These are phyloP conservation scores for Solanum boliviense DNA, from an alignment of 257 asterid genomes.

Conservation along the genomic window DNA sequence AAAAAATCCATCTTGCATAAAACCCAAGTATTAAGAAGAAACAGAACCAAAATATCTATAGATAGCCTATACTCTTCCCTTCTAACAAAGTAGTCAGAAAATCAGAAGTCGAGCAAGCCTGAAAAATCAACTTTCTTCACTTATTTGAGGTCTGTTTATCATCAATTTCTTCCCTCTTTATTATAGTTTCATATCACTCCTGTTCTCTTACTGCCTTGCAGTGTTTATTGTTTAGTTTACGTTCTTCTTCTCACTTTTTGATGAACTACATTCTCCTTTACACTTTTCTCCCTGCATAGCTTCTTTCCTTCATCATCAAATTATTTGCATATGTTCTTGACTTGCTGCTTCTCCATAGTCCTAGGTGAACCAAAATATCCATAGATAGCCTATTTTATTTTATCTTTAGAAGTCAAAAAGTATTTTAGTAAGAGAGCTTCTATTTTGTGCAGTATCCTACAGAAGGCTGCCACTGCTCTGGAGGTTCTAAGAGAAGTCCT, in stretches of 20 bases:
- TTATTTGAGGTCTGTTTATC: background rate
- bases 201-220: background rate
- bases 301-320: background rate
- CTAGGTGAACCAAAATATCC: background rate
- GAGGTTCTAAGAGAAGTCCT: constrained; percentile 93
- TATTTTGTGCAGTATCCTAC: constrained; percentile 46
- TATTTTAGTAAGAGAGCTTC: background rate
- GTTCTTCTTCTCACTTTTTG: background rate
- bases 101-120: background rate
- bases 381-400: background rate
- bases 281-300: background rate
- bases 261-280: background rate
- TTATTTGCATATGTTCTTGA: background rate
- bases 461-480: constrained; percentile 79
- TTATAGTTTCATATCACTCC: background rate
- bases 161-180: background rate
- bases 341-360: background rate
- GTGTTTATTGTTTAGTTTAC: background rate
- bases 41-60: background rate
- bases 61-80: background rate
- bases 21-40: background rate
- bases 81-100: background rate
- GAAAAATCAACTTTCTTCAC: background rate
- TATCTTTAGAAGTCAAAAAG: background rate
- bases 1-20: background rate